These are phyloP conservation scores for Chalaropsis ovoidea DNA, from an alignment of 2,329 filamentous ascomycete species.

Conservation along the genomic window DNA sequence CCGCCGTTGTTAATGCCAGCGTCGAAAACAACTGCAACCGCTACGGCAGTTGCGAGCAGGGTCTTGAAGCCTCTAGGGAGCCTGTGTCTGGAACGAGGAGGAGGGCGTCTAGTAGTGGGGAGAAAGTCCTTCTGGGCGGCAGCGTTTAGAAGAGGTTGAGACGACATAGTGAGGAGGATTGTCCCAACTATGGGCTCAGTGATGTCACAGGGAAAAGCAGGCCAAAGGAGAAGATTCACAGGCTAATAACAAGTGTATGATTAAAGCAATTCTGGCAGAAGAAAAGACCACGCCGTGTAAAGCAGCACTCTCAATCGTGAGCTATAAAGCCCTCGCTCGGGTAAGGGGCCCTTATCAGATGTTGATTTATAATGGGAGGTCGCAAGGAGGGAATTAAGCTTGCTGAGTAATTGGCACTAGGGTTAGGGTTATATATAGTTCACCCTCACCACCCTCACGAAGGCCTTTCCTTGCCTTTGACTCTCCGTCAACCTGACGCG, in stretches of 20 bases:
- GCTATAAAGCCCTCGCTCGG: background rate
- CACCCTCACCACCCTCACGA: background rate
- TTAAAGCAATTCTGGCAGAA: background rate
- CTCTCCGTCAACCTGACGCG: no score
- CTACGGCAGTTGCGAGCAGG: background rate
- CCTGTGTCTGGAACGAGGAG: background rate
- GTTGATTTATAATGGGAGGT: background rate
- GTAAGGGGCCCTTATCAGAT: background rate
- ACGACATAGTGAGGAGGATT: conserved; percentile 9
- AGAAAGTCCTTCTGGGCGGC: conserved; percentile 1
- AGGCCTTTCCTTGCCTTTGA: background rate
- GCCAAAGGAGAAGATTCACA: background rate
- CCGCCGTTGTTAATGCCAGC: background rate
- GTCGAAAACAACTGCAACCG: conserved; percentile 8
- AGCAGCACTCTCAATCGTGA: background rate
- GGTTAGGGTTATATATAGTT: no score
- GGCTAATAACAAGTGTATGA: background rate
- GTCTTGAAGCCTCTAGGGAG: conserved; percentile 7
- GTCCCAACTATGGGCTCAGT: background rate
- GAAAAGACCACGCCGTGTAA: background rate
- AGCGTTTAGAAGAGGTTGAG: conserved; percentile 10
- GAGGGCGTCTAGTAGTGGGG: background rate
- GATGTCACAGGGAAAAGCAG: background rate
- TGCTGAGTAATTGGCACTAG: background rate
- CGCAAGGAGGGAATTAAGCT: background rate